Percentiles rank a stretch among this genome's conserved stretches.
These are phyloP conservation scores for Quercus lobata DNA, from an alignment of 331 rosid species.

Conservation along the genomic window DNA sequence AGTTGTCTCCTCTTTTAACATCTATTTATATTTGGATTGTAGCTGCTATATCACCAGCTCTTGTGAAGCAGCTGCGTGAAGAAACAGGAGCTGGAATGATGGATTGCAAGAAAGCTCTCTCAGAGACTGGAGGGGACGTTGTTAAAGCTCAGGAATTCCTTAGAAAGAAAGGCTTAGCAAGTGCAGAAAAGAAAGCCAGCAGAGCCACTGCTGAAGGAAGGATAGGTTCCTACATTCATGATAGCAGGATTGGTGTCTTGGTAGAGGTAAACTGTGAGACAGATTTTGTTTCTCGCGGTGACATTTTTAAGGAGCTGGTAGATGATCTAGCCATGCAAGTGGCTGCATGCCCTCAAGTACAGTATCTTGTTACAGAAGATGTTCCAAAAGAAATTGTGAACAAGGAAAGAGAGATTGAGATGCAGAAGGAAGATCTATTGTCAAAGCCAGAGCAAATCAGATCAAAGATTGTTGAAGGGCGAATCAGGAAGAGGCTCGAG, in stretches of 20 bases:
- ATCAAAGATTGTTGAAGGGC: conserved; percentile 78
- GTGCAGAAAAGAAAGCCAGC: conserved; percentile 90
- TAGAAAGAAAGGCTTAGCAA: conserved; percentile 80
- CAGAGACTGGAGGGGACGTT: conserved; percentile 77
- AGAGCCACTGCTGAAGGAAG: conserved; percentile 91
- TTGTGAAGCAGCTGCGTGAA: conserved; percentile 88
- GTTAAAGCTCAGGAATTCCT: conserved; percentile 79
- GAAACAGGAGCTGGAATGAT: conserved; percentile 99
- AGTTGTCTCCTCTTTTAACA: conserved; percentile 4
- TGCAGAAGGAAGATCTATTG: conserved; percentile 91
- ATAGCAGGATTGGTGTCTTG: conserved; percentile 78
- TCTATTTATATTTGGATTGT: conserved; percentile 25
- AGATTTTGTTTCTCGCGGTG: conserved; percentile 90
- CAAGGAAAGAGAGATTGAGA: conserved; percentile 82
- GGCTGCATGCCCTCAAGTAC: conserved; percentile 92
- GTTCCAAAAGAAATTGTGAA: conserved; percentile 67
- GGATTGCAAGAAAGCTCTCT: conserved; percentile 90
- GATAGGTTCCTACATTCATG: conserved; percentile 85
- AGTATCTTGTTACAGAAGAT: conserved; percentile 65
- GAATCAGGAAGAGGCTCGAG: conserved; percentile 84
- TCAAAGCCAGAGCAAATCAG: conserved; percentile 93
- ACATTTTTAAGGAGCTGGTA: conserved; percentile 82
- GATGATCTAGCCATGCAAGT: conserved; percentile 97
- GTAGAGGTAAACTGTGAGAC: conserved; percentile 93
- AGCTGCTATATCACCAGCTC: conserved; percentile 79